A percentile compares a stretch with the other conserved stretches of the same genome.
Evolutionary conservation across 2,329 filamentous ascomycete species (phyloP).

Genomic region (Talaromyces sp.): DNA sequence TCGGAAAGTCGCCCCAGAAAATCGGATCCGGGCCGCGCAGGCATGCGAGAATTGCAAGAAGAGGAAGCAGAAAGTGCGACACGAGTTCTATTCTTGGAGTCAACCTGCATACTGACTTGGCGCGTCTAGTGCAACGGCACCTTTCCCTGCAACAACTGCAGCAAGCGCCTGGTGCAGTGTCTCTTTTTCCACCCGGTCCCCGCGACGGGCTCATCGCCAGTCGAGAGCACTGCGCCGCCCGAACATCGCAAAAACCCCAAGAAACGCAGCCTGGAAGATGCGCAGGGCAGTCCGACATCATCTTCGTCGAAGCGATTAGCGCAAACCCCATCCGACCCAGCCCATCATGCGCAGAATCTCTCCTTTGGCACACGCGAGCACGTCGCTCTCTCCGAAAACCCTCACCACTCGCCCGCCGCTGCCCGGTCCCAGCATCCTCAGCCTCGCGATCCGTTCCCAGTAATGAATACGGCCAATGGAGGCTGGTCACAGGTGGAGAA

Average conservation of each 20-base stretch:
- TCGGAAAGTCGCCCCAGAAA: slow-evolving; percentile 53
- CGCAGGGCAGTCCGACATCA: background rate
- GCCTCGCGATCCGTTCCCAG: slow-evolving; percentile 10
- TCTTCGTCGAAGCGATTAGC: background rate
- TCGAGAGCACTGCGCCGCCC: background rate
- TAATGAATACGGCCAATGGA: slow-evolving; percentile 1
- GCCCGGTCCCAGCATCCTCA: slow-evolving; percentile 1
- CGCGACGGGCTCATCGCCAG: slow-evolving; percentile 14
- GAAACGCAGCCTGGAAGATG: slow-evolving; percentile 2
- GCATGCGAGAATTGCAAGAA: slow-evolving; percentile 62
- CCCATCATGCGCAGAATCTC: background rate
- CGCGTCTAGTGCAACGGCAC: slow-evolving; percentile 52
- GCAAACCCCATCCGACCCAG: background rate
- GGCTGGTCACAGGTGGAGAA: background rate
- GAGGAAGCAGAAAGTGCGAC: slow-evolving; percentile 59
- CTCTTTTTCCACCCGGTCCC: slow-evolving; percentile 42
- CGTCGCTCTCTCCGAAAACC: background rate
- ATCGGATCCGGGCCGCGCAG: slow-evolving; percentile 58
- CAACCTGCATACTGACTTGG: background rate
- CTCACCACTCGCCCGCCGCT: background rate
- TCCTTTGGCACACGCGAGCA: background rate
- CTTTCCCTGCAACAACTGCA: slow-evolving; percentile 54
- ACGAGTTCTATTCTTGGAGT: no score
- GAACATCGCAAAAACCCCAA: slow-evolving; percentile 7
- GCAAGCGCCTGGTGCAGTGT: slow-evolving; percentile 47